phyloP scores from a whole-genome alignment of 371 early-diverging fungal species.

The Blastocladiella emersonii region DNA sequence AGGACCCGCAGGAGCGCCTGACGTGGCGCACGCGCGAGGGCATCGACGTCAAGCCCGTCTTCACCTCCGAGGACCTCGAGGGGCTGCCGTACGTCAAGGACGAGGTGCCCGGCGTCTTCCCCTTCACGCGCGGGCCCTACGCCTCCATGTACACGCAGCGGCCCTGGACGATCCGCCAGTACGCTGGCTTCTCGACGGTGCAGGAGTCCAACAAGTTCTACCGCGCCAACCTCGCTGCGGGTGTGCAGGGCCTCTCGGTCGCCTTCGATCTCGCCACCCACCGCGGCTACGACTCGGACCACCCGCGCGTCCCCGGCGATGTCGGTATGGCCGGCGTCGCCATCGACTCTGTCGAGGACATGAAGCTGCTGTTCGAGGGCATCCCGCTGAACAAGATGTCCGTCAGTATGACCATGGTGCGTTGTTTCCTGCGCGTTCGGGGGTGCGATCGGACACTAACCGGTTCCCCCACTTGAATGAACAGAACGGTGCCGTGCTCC shows the following conservation, averaged over 20 bases:
- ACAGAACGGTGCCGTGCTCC: constrained; percentile 80
- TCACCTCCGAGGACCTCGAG: constrained; percentile 51
- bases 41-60: constrained; percentile 66
- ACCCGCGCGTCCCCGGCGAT: constrained; percentile 70
- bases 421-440: too few relatives aligned
- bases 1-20: constrained; percentile 48
- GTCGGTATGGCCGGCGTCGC: constrained; percentile 89
- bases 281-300: constrained; percentile 61
- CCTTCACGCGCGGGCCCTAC: constrained; percentile 72
- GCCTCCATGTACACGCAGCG: constrained; percentile 78
- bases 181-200: constrained; percentile 79
- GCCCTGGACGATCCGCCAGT: constrained; percentile 76
- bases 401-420: constrained; percentile 84
- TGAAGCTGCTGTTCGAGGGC: constrained; percentile 73
- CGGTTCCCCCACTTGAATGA: too few relatives aligned
- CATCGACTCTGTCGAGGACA: constrained; percentile 76
- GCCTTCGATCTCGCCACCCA: constrained; percentile 9
- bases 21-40: constrained; percentile 73
- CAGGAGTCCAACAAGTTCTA: constrained; percentile 75
- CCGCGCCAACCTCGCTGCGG: constrained; percentile 67
- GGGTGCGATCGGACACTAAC: too few relatives aligned
- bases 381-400: constrained; percentile 75
- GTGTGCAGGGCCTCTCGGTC: constrained; percentile 61
- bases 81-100: constrained; percentile 20
- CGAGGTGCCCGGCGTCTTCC: constrained; percentile 67